A percentile compares a stretch with the other conserved stretches of the same genome.
These are phyloP conservation scores for Butyriboletus loyo DNA, from an alignment of 768 basidiomycete genomes.

Conservation along the genomic window DNA sequence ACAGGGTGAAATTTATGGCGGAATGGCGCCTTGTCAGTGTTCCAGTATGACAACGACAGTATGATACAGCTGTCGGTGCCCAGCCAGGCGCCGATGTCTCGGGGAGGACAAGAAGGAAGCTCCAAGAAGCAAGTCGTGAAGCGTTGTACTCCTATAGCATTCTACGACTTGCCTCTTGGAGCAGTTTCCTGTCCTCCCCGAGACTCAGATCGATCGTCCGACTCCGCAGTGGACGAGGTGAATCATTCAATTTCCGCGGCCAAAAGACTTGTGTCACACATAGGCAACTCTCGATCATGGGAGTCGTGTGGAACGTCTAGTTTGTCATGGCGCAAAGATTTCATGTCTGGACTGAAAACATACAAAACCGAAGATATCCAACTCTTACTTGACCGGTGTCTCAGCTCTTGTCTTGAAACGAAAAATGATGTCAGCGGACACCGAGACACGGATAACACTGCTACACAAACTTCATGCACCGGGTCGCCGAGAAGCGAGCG, in stretches of 20 bases:
- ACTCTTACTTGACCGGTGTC: neutral
- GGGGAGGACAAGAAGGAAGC: neutral
- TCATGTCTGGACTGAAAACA: neutral
- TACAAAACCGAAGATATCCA: neutral
- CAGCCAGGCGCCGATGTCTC: neutral
- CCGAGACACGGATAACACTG: neutral
- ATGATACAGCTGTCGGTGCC: neutral
- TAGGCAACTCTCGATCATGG: neutral
- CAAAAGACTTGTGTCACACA: neutral
- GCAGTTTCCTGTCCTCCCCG: no score
- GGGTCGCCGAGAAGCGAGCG: no score
- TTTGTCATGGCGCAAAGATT: neutral
- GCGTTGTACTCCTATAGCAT: no score
- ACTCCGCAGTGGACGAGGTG: no score
- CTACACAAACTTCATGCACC: no score
- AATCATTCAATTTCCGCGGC: neutral
- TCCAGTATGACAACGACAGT: conserved; percentile 2
- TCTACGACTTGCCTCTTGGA: no score
- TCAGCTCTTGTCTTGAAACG: neutral
- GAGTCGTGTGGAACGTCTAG: neutral
- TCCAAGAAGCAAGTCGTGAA: neutral
- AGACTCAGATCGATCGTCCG: no score
- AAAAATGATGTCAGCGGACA: neutral
- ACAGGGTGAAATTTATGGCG: neutral
- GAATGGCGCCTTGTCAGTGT: neutral